Conservation (phyloP, 306 rosid genomes). For the Ceratonia siliqua region DNA sequence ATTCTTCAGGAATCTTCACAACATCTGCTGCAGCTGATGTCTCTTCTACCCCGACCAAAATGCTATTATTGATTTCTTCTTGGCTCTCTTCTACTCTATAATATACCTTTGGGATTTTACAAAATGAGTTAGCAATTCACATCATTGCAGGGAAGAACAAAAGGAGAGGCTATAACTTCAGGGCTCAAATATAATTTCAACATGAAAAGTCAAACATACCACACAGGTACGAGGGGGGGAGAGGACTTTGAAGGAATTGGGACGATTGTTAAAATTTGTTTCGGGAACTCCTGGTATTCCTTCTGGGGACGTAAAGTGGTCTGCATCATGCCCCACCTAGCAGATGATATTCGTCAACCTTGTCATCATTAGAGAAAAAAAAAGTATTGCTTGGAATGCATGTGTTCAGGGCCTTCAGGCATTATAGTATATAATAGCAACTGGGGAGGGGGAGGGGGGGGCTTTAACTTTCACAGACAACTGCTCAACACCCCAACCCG, state of each 20-base stretch:
- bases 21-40: constrained; percentile 20
- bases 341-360: constrained; percentile 26
- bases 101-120: constrained; percentile 55
- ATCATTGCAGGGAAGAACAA: constrained; percentile 8
- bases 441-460: neutral
- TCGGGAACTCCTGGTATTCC: constrained; percentile 92
- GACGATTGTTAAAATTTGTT: constrained; percentile 90
- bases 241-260: constrained; percentile 88
- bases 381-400: constrained; percentile 15
- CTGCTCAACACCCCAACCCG: neutral
- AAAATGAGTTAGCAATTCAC: constrained; percentile 29
- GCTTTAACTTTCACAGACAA: neutral
- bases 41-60: constrained; percentile 32
- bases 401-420: neutral
- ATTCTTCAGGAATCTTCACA: constrained; percentile 15
- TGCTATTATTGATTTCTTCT: constrained; percentile 34
- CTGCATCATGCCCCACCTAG: constrained; percentile 76
- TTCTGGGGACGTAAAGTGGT: constrained; percentile 91
- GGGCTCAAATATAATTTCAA: constrained; percentile 21
- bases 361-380: constrained; percentile 5
- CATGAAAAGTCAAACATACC: constrained; percentile 52
- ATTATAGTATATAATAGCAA: constrained; percentile 26
- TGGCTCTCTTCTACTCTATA: constrained; percentile 59
- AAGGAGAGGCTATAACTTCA: neutral
- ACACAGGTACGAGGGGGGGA: constrained; percentile 76